These are phyloP conservation scores for Phytophthora megakarya DNA, from an alignment of 352 stramenopile species.

Conservation along the genomic window DNA sequence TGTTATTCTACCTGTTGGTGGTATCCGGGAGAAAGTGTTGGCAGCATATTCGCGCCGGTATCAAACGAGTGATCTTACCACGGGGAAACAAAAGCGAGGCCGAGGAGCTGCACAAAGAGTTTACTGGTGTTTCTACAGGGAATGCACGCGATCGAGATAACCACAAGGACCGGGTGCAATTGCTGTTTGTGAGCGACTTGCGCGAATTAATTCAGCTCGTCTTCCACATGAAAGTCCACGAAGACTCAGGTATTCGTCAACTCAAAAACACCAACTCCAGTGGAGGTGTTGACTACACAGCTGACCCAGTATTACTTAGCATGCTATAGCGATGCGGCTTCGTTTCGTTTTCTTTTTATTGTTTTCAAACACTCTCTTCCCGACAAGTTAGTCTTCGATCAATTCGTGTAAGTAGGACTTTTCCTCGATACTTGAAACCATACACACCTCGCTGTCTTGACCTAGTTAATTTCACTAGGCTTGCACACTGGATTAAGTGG, in stretches of 20 bases:
- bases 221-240: slow-evolving; percentile 64
- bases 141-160: slow-evolving; percentile 25
- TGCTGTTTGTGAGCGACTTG: slow-evolving; percentile 77
- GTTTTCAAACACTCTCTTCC: slow-evolving; percentile 17
- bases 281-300: slow-evolving; percentile 29
- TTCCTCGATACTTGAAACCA: slow-evolving; percentile 12
- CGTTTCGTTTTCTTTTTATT: slow-evolving; percentile 29
- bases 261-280: slow-evolving; percentile 5
- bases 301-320: slow-evolving; percentile 46
- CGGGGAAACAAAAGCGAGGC: slow-evolving; percentile 77
- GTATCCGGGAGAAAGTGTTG: slow-evolving; percentile 91
- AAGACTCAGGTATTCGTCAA: slow-evolving; percentile 37
- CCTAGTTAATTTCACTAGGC: slow-evolving; percentile 7
- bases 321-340: slow-evolving; percentile 44
- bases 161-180: slow-evolving; percentile 41
- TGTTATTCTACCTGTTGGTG: slow-evolving; percentile 90
- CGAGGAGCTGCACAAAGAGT: slow-evolving; percentile 70
- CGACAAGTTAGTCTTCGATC: slow-evolving; percentile 14
- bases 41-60: slow-evolving; percentile 85
- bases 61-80: slow-evolving; percentile 82
- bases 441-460: slow-evolving; percentile 8
- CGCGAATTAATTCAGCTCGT: slow-evolving; percentile 66
- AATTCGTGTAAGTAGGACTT: too few species aligned
- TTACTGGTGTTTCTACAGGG: slow-evolving; percentile 34
- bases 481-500: slow-evolving; percentile 23